Conservation (phyloP, 1,284 basidiomycete genomes). For the Hypsizygus ulmarius region DNA sequence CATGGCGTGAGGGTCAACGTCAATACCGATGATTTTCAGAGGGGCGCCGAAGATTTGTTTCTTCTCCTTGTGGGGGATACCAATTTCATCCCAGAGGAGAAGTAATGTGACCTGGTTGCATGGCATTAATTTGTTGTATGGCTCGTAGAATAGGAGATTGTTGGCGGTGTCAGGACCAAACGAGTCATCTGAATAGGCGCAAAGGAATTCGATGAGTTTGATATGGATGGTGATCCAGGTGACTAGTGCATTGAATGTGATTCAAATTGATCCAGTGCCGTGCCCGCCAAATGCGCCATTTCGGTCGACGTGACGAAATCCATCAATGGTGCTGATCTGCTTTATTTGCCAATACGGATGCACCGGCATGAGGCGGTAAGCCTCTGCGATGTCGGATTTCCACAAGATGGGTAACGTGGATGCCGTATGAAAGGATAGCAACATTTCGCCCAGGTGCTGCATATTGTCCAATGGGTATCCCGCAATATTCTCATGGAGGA, state of each 20-base stretch:
- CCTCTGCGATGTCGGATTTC: conserved; percentile 40
- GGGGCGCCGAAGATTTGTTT: conserved; percentile 35
- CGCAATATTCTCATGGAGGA: conserved; percentile 21
- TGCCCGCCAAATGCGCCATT: conserved; percentile 32
- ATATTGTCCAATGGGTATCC: conserved; percentile 25
- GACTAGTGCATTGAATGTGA: conserved; percentile 31
- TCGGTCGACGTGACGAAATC: conserved; percentile 26
- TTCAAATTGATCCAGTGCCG: conserved; percentile 27
- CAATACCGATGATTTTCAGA: conserved; percentile 26
- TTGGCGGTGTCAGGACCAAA: conserved; percentile 26
- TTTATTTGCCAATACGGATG: conserved; percentile 43
- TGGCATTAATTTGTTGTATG: conserved; percentile 29
- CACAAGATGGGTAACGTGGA: conserved; percentile 18
- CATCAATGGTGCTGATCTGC: conserved; percentile 34
- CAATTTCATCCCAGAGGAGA: conserved; percentile 37
- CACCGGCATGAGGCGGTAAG: conserved; percentile 36
- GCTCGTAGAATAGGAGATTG: conserved; percentile 26
- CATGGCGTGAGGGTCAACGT: conserved; percentile 4
- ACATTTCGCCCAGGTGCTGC: conserved; percentile 22
- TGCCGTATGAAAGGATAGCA: conserved; percentile 8
- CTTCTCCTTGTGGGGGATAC: conserved; percentile 34
- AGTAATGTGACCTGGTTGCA: conserved; percentile 32
- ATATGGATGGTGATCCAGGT: conserved; percentile 32
- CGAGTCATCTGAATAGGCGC: conserved; percentile 37
- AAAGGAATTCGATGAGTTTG: conserved; percentile 20